Evolutionary conservation across 345 rosid genomes (phyloP).

Genomic region (Carallia brachiata): DNA sequence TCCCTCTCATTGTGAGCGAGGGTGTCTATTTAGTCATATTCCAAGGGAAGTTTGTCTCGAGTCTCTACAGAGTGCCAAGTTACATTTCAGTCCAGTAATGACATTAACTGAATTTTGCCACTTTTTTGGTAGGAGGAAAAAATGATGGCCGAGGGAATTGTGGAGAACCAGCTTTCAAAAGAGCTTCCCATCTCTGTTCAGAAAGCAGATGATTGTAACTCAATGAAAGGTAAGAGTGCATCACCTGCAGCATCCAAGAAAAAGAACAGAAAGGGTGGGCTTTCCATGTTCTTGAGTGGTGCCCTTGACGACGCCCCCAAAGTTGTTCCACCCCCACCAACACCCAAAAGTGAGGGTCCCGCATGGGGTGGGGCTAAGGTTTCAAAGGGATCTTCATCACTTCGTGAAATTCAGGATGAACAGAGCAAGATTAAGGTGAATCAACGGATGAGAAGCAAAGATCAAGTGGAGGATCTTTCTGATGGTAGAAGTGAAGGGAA

Average conservation of each 20-base stretch:
- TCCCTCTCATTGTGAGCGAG: too few species aligned
- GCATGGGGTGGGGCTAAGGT: conserved; percentile 95
- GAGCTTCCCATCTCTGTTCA: conserved; percentile 37
- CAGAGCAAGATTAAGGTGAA: conserved; percentile 59
- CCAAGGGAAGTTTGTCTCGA: too few species aligned
- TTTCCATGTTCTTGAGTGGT: conserved; percentile 94
- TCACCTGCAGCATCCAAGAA: conserved; percentile 48
- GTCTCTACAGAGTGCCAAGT: too few species aligned
- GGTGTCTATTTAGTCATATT: too few species aligned
- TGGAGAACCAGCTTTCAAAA: conserved; percentile 29
- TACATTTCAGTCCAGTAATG: too few species aligned
- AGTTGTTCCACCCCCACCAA: conserved; percentile 49
- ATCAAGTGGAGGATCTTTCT: conserved; percentile 39
- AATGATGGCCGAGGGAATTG: conserved; percentile 18
- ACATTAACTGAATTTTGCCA: neutral
- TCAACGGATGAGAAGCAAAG: conserved; percentile 38
- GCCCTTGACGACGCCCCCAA: conserved; percentile 81
- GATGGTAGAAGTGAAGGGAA: conserved; percentile 48
- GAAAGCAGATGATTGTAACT: conserved; percentile 40
- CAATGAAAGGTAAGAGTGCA: conserved; percentile 43
- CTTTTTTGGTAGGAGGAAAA: conserved; percentile 41
- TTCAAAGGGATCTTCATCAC: conserved; percentile 69
- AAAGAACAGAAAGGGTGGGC: conserved; percentile 92
- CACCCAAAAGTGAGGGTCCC: conserved; percentile 77
- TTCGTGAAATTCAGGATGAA: conserved; percentile 83